phyloP scores from a whole-genome alignment of 2,329 filamentous ascomycete genomes.

The Mycosphaerella arachidis region DNA sequence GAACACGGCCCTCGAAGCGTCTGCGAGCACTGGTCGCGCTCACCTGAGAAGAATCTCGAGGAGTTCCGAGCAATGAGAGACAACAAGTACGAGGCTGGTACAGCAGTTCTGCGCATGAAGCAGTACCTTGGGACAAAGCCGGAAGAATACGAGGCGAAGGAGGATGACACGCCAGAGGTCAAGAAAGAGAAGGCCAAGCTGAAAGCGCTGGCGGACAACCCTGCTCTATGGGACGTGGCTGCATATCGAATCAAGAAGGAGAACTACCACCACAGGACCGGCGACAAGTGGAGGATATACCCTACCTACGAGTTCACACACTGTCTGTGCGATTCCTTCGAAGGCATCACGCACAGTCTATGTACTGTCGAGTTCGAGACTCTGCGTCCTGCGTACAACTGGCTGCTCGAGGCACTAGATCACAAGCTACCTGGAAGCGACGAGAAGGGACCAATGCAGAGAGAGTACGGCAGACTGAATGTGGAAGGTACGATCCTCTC shows the following conservation, averaged over 20 bases:
- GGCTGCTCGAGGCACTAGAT: conserved; percentile 73
- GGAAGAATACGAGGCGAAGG: conserved; percentile 32
- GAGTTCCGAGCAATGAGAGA: conserved; percentile 90
- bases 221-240: conserved; percentile 93
- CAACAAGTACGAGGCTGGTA: conserved; percentile 79
- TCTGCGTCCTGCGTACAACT: conserved; percentile 84
- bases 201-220: conserved; percentile 61
- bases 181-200: conserved; percentile 34
- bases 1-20: conserved; percentile 66
- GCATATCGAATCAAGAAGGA: conserved; percentile 81
- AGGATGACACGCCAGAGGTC: conserved; percentile 29
- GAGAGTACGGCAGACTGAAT: conserved; percentile 76
- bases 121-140: conserved; percentile 60
- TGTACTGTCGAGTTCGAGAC: conserved; percentile 92
- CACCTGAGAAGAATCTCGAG: conserved; percentile 67
- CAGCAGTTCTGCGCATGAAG: conserved; percentile 89
- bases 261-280: conserved; percentile 71
- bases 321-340: conserved; percentile 87
- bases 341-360: conserved; percentile 84
- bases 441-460: conserved; percentile 70
- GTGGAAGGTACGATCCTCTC: conserved; percentile 80
- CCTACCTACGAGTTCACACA: conserved; percentile 88
- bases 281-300: conserved; percentile 83
- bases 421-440: conserved; percentile 65
- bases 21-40: conserved; percentile 73